phyloP scores from a whole-genome alignment of 2,329 filamentous ascomycete genomes.

The Hypomyces perniciosus region DNA sequence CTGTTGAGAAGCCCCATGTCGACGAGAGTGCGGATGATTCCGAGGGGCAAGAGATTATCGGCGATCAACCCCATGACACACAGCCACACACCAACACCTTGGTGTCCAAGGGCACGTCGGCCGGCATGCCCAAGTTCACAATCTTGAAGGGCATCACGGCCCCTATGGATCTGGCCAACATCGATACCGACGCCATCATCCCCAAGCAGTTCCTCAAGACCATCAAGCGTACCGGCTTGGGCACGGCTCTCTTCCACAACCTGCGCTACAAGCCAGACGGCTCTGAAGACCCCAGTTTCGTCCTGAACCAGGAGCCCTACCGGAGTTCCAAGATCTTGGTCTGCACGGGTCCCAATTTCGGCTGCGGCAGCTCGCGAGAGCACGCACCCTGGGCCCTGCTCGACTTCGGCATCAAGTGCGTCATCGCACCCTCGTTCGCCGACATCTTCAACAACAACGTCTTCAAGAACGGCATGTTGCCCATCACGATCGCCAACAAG shows the following conservation, averaged over 20 bases:
- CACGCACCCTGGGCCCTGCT: constrained; percentile 96
- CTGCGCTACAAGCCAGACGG: constrained; percentile 73
- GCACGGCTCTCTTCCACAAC: constrained; percentile 77
- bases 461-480: constrained; percentile 99
- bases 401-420: constrained; percentile 90
- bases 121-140: constrained; percentile 77
- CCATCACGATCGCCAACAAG: constrained; percentile 67
- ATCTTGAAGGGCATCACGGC: constrained; percentile 81
- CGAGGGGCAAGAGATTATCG: constrained; percentile 46
- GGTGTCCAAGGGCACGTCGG: constrained; percentile 34
- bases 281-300: constrained; percentile 70
- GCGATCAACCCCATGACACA: constrained; percentile 58
- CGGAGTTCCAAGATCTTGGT: constrained; percentile 81
- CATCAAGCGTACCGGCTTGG: constrained; percentile 94
- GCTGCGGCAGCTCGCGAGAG: constrained; percentile 86
- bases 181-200: constrained; percentile 99
- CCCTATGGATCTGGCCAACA: constrained; percentile 79
- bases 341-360: constrained; percentile 88
- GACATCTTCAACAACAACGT: constrained; percentile 98
- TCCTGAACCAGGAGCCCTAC: constrained; percentile 88
- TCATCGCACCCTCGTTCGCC: constrained; percentile 76
- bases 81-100: constrained; percentile 59
- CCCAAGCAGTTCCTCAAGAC: constrained; percentile 99
- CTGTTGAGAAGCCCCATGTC: constrained; percentile 39
- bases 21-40: constrained; percentile 51